phyloP scores from a whole-genome alignment of 2,329 filamentous ascomycete genomes.

The Myotisia sp. region DNA sequence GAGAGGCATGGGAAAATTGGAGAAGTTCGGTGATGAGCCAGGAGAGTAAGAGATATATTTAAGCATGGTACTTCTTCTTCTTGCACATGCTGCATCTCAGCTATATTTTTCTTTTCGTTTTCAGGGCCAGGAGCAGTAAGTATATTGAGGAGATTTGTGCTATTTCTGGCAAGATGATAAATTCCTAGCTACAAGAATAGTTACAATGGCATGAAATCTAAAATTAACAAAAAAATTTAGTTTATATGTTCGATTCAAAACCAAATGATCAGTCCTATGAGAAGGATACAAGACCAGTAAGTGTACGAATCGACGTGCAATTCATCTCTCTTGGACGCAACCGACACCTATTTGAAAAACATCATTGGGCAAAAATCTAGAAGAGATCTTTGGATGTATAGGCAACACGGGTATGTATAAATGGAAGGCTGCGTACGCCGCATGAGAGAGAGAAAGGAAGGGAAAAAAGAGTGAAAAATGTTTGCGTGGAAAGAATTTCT shows the following conservation, averaged over 20 bases:
- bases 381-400: slow-evolving; percentile 41
- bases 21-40: slow-evolving; percentile 74
- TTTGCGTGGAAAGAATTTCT: slow-evolving; percentile 2
- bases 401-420: slow-evolving; percentile 61
- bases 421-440: slow-evolving; percentile 57
- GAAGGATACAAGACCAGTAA: slow-evolving; percentile 32
- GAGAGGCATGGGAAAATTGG: slow-evolving; percentile 81
- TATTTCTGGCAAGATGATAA: too few relatives aligned
- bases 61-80: too few relatives aligned
- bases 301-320: slow-evolving; percentile 54
- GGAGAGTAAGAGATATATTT: slow-evolving; percentile 48
- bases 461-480: slow-evolving; percentile 22
- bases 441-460: slow-evolving; percentile 54
- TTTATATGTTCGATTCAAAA: slow-evolving; percentile 46
- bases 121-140: too few relatives aligned
- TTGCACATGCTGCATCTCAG: too few relatives aligned
- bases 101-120: too few relatives aligned
- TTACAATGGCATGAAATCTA: too few relatives aligned
- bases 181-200: too few relatives aligned
- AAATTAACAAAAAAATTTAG: slow-evolving; percentile 7
- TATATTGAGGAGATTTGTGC: too few relatives aligned
- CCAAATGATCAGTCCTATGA: slow-evolving; percentile 33
- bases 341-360: slow-evolving; percentile 55
- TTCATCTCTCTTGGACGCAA: slow-evolving; percentile 64
- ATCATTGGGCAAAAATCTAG: slow-evolving; percentile 23